Percentiles rank a stretch among this genome's conserved stretches.
Evolutionary conservation across 495 filamentous ascomycete genomes (phyloP).

Genomic region (Penicillium crystallinum): DNA sequence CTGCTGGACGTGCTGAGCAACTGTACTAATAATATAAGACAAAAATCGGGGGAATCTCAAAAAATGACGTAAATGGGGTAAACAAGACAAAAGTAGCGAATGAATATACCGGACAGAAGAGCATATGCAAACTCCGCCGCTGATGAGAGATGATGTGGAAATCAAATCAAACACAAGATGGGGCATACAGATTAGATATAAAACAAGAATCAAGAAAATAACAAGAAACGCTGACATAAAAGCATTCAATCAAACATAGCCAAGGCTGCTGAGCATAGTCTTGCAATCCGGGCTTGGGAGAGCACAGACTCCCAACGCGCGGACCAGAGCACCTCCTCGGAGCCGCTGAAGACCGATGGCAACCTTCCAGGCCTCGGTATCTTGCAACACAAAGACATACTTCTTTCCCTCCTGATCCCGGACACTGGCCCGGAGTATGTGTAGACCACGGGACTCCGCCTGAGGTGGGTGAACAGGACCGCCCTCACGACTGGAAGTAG

Average conservation of each 20-base stretch:
- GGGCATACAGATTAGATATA: constrained; percentile 4
- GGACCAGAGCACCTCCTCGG: constrained; percentile 62
- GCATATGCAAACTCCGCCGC: constrained; percentile 32
- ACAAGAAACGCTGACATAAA: background rate
- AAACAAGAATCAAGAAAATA: constrained; percentile 3
- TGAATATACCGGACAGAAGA: constrained; percentile 21
- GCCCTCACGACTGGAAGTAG: constrained; percentile 11
- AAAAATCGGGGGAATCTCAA: constrained; percentile 20
- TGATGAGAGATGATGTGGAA: constrained; percentile 17
- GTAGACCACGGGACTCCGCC: constrained; percentile 56
- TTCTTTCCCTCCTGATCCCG: constrained; percentile 78
- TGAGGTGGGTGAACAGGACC: constrained; percentile 13
- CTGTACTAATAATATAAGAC: constrained; percentile 11
- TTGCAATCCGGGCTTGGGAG: constrained; percentile 57
- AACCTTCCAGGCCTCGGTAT: constrained; percentile 92
- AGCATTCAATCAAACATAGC: constrained; percentile 43
- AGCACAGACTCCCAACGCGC: constrained; percentile 59
- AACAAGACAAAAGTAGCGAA: constrained; percentile 15
- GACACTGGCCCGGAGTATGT: constrained; percentile 76
- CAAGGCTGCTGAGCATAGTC: constrained; percentile 55
- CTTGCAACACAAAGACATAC: constrained; percentile 75
- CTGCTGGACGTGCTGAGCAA: constrained; percentile 20
- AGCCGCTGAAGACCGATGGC: constrained; percentile 72
- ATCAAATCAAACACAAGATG: constrained; percentile 2
- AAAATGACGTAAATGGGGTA: constrained; percentile 10